Evolutionary conservation across 345 rosid species (phyloP), one percentile per base, ranked within the genome.

Genomic region (Eucalyptus erythrocorys): DNA sequence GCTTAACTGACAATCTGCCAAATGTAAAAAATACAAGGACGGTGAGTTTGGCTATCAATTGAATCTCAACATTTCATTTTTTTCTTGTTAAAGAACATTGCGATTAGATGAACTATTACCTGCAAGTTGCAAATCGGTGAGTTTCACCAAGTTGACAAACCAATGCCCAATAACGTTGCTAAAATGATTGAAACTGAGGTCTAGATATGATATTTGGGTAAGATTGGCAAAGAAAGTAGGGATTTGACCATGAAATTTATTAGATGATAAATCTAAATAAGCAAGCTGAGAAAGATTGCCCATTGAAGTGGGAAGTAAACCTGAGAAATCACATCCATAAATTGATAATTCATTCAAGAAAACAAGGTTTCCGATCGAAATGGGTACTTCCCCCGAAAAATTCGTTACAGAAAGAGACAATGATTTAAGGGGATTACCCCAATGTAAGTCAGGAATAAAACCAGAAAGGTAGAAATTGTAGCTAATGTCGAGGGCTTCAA

Each of bases 401-500:
- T 13, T 59, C 4, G 34, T 59, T 30, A 0, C 1, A 2, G 0
- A 1, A 61, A 61, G 8, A 27, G 14, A 11, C 4, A 61, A 30
- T 13, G 8, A 61, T 61, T 61, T 61, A 0, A 61, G 7, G 0
- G 34, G 2, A 13, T 10, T 13, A 13, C 34, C 68, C 34, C 34
- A 6, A 14, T 13, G 9, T 0, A 50, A 50, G 53, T 50, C 0
- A 42, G 5, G 37, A 14, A 64, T 64, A 6, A 4, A 64, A 7
- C 76, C 21, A 14, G 1, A 64, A 64, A 64, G 76, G 1, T 64
- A 0, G 19, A 0, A 4, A 64, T 64, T n/a, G 0, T 1, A 0
- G 4, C 17, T 30, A 4, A 30, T 13, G 10, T 13, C 71, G 0
- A 61, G 71, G 37, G 0, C 19, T 30, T 30, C 0, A 0, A 61